These are phyloP conservation scores for Insectozyma bohioensis DNA, from an alignment of 1,139 yeast species.

Conservation along the genomic window DNA sequence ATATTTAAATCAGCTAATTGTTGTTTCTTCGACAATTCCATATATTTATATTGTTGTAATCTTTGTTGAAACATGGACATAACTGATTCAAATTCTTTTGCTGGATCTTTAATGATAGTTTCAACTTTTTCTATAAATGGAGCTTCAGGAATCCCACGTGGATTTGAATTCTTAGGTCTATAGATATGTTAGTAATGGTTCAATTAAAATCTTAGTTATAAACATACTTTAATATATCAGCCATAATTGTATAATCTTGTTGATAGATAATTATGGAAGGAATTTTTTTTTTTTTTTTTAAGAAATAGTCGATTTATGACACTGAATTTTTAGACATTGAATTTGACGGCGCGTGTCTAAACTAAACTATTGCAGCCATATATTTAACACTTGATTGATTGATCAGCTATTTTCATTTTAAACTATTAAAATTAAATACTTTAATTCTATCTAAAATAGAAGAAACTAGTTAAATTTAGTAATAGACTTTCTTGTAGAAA, in stretches of 20 bases:
- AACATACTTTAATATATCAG: conserved; percentile 23
- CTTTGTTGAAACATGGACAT: conserved; percentile 77
- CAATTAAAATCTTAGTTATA: background rate
- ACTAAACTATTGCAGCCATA: too few relatives aligned
- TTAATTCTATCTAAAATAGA: too few relatives aligned
- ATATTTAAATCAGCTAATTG: conserved; percentile 65
- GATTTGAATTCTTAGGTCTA: conserved; percentile 62
- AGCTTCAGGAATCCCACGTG: conserved; percentile 96
- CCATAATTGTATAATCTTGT: conserved; percentile 16
- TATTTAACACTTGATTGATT: too few relatives aligned
- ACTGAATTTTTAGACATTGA: too few relatives aligned
- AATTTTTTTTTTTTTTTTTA: too few relatives aligned
- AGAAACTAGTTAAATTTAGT: too few relatives aligned
- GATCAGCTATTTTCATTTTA: too few relatives aligned
- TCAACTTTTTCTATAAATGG: conserved; percentile 89
- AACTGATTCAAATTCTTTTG: conserved; percentile 65
- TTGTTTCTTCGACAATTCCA: conserved; percentile 78
- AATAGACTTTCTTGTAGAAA: too few relatives aligned
- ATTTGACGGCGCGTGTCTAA: too few relatives aligned
- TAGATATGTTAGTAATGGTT: background rate
- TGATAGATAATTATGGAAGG: too few relatives aligned
- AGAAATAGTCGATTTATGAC: too few relatives aligned
- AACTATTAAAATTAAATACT: too few relatives aligned
- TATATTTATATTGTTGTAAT: conserved; percentile 77
- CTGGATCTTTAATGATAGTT: conserved; percentile 63